Base-by-base conservation (phyloP, 495 filamentous ascomycete genomes). In the Aspergillus olivimuriae region DNA sequence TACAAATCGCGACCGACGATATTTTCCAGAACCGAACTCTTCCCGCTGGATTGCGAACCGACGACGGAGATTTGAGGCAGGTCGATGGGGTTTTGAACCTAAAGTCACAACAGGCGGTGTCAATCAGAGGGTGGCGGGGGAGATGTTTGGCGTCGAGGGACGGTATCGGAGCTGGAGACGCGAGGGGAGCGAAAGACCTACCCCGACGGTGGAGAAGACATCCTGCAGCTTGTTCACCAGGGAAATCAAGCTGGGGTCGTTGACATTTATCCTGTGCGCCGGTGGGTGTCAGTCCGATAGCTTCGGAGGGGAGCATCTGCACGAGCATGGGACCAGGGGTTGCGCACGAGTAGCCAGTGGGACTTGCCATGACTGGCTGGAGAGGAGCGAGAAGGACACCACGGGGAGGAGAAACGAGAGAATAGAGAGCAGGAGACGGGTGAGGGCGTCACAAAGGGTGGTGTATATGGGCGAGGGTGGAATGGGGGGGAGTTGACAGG, bases 21-120 rank as follows among this genome's bases (percentile, higher is more conserved):
- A 59, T 99, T 99, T 70, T 99, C 94, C 57, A 99, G 67, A 54
- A 99, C 94, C n/a, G 92, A 97, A 74, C 90, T 96, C 82, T 99
- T 99, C 62, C 94, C 94, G 64, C 89, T 95, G 10, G 94, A 97
- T 73, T 99, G 94, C 61, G 91, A 96, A 53, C 94, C 94, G 36
- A 99, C 94, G 44, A 99, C 94, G 47, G 84, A 92, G 68, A 99
- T 99, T 74, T 99, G 94, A 19, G 94, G 94, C 46, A 99, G 69
- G 75, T 99, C 94, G 74, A 99, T 99, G 34, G 94, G 94, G 68
- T 99, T 99, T 76, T 95, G 84, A 36, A 87, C 84, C 84, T 87
- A 52, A 36, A 56, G n/a, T n/a, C 37, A 30, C 50, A 47, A 56
- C 37, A 44, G 67, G 56, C 54, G 55, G 56, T 63, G 58, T 68